Evolutionary conservation across 2,329 filamentous ascomycete genomes (phyloP).

Genomic region (Aspergillus texensis): DNA sequence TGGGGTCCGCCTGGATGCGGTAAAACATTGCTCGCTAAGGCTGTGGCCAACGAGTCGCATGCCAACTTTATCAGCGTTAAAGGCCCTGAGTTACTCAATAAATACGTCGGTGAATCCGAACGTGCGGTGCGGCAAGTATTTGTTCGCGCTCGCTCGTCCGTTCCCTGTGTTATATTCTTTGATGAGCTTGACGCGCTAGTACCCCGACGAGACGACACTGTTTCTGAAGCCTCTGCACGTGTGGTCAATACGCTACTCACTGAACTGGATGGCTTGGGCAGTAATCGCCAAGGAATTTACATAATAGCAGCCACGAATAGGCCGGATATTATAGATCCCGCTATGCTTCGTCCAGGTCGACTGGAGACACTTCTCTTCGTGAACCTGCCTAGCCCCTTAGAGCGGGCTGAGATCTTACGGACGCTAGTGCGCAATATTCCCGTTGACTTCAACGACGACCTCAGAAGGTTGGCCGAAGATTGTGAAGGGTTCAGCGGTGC

Average conservation of each 20-base stretch:
- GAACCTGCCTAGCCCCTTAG: constrained; percentile 75
- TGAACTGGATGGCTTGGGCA: constrained; percentile 81
- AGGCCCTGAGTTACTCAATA: constrained; percentile 93
- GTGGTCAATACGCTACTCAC: constrained; percentile 95
- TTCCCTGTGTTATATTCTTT: constrained; percentile 96
- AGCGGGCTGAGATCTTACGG: constrained; percentile 82
- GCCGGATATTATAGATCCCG: constrained; percentile 93
- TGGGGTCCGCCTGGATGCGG: constrained; percentile 97
- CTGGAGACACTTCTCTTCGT: constrained; percentile 88
- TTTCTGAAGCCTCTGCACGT: constrained; percentile 80
- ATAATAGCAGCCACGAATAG: constrained; percentile 94
- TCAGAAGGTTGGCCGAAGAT: constrained; percentile 68
- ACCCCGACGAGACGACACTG: constrained; percentile 74
- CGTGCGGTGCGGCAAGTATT: constrained; percentile 92
- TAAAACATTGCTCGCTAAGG: constrained; percentile 94
- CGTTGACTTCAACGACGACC: constrained; percentile 55
- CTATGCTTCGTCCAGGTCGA: constrained; percentile 88
- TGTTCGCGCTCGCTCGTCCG: constrained; percentile 77
- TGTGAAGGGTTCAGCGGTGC: constrained; percentile 79
- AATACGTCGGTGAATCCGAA: constrained; percentile 96
- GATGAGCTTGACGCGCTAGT: constrained; percentile 95
- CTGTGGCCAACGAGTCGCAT: constrained; percentile 90
- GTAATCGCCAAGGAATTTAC: constrained; percentile 80
- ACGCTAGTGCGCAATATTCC: constrained; percentile 60
- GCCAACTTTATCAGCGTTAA: constrained; percentile 99